Evolutionary conservation across 768 basidiomycete genomes (phyloP).

Genomic region (Boletus sensibilis): DNA sequence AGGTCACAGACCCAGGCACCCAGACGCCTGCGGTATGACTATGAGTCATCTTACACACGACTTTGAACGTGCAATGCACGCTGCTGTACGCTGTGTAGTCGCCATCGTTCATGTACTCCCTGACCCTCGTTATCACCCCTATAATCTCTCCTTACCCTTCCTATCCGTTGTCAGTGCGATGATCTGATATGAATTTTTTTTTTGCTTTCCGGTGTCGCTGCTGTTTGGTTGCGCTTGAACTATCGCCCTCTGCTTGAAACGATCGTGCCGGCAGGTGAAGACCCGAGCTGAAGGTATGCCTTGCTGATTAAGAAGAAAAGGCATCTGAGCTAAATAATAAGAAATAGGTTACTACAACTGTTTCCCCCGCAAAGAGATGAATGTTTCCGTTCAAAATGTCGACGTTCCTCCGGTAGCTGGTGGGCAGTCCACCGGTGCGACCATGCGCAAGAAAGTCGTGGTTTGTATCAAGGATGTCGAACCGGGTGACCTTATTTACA

Average conservation of each 20-base stretch:
- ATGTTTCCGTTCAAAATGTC: conserved; percentile 57
- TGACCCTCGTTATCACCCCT: conserved; percentile 14
- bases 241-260: conserved; percentile 6
- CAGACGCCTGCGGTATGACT: conserved; percentile 47
- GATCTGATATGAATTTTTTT: conserved; percentile 64
- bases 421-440: conserved; percentile 12
- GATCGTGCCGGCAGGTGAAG: conserved; percentile 50
- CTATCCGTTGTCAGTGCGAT: conserved; percentile 24
- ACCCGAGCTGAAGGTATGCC: conserved; percentile 74
- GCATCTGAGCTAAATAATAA: conserved; percentile 18
- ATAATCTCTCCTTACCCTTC: conserved; percentile 20
- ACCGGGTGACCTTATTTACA: conserved; percentile 75
- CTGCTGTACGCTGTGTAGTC: conserved; percentile 34
- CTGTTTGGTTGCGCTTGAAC: conserved; percentile 19
- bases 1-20: conserved; percentile 71
- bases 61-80: conserved; percentile 28
- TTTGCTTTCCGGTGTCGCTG: conserved; percentile 24
- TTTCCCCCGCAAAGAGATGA: conserved; percentile 74
- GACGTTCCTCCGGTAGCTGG: conserved; percentile 23
- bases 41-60: conserved; percentile 28
- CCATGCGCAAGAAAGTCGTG: conserved; percentile 49
- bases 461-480: conserved; percentile 66
- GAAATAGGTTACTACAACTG: conserved; percentile 67
- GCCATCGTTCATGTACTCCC: conserved; percentile 27
- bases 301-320: conserved; percentile 8